Conservation (phyloP, 257 asterid species). For the Osmanthus fragrans region DNA sequence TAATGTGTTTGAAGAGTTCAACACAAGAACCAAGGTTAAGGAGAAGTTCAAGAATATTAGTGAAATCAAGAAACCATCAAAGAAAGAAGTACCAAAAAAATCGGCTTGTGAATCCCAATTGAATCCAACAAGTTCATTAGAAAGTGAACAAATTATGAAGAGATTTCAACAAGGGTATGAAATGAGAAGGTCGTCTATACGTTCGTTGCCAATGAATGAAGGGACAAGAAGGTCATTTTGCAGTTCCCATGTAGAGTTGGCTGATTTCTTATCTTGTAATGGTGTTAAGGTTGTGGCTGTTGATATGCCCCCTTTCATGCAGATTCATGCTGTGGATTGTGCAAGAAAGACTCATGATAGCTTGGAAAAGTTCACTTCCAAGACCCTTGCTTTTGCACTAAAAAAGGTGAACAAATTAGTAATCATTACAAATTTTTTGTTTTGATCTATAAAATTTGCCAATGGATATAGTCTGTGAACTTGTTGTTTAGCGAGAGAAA, state of each 20-base stretch:
- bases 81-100: slow-evolving; percentile 22
- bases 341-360: slow-evolving; percentile 89
- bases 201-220: slow-evolving; percentile 35
- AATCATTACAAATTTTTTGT: background rate
- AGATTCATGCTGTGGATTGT: slow-evolving; percentile 88
- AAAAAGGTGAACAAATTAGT: slow-evolving; percentile 57
- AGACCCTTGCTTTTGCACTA: slow-evolving; percentile 79
- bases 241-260: slow-evolving; percentile 64
- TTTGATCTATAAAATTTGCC: background rate
- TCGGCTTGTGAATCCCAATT: slow-evolving; percentile 33
- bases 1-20: slow-evolving; percentile 15
- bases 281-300: slow-evolving; percentile 90
- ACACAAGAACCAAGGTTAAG: slow-evolving; percentile 42
- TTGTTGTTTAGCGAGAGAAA: background rate
- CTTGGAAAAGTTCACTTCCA: slow-evolving; percentile 93
- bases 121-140: slow-evolving; percentile 38
- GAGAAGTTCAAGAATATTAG: slow-evolving; percentile 26
- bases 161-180: slow-evolving; percentile 29
- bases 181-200: slow-evolving; percentile 38
- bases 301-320: slow-evolving; percentile 97
- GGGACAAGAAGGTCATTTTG: slow-evolving; percentile 70
- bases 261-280: slow-evolving; percentile 63
- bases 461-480: background rate
- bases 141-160: slow-evolving; percentile 29
- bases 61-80: slow-evolving; percentile 34